Evolutionary conservation across 2,329 filamentous ascomycete species (phyloP).

Genomic region (Xylaria sp.): DNA sequence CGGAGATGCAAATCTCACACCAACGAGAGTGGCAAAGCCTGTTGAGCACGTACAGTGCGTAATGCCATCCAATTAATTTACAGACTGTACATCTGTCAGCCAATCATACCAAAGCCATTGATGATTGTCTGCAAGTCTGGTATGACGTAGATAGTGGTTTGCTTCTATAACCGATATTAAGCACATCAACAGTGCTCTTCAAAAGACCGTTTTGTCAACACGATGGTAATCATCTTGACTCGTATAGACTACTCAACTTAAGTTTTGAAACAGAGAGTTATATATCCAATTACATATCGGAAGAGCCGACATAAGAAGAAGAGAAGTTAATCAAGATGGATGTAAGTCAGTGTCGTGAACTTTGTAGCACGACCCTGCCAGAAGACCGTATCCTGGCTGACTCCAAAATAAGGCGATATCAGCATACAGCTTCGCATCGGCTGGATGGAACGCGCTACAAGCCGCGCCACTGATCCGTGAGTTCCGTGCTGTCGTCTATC

Average conservation of each 20-base stretch:
- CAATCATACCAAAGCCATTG: constrained; percentile 7
- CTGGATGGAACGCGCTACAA: constrained; percentile 57
- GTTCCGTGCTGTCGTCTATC: not conserved
- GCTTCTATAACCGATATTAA: not conserved
- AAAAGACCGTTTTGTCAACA: not conserved
- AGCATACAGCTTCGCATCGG: constrained; percentile 56
- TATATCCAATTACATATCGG: not conserved
- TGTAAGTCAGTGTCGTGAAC: constrained; percentile 28
- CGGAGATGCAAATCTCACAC: not conserved
- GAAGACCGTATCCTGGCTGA: not conserved
- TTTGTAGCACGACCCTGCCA: not conserved
- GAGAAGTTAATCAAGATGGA: constrained; percentile 34
- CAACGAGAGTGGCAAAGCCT: not conserved
- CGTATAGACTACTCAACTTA: too few relatives aligned
- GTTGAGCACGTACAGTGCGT: not conserved
- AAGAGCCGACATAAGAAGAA: not conserved
- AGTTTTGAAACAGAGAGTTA: not conserved
- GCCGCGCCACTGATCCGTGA: constrained; percentile 50
- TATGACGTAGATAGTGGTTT: constrained; percentile 26
- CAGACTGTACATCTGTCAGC: not conserved
- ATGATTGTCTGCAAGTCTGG: not conserved
- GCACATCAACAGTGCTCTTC: not conserved
- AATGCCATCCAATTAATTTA: not conserved
- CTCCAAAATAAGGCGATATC: constrained; percentile 50
- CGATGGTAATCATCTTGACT: not conserved